Base-by-base conservation (phyloP, 148 eudicot genomes). In the Rhododendron griersonianum region DNA sequence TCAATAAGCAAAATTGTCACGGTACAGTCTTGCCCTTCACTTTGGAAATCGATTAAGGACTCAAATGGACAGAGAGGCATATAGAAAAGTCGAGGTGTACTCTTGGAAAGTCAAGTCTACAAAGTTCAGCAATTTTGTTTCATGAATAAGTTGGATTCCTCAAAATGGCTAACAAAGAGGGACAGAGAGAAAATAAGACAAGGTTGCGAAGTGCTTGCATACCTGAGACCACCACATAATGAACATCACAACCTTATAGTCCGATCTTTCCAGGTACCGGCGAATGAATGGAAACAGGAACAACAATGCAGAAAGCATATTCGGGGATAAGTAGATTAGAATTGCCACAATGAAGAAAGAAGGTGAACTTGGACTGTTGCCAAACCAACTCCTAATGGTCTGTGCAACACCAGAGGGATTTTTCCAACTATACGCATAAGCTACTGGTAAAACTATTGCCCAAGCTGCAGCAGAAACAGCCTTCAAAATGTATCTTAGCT, bases 161-260 rank as follows among this genome's bases (percentile, higher is more conserved):
- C 75, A 69, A 69, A 28, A 69, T 69, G 37, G 37, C 53, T 47
- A 71, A 63, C 48, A 41, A 69, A 69, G 75, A 69, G 75, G 35
- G 37, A 63, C 5, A 25, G 37, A 69, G 37, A 30, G 75, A 69
- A 15, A 78, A 3, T 53, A n/a, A 82, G 23, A 13, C 73, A 50
- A 55, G 59, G 30, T 21, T 9, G 23, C 65, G 55, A 81, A 76
- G 65, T 48, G 78, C 48, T 67, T 78, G 45, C 78, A 87, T 81
- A 93, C 96, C 94, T 93, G 94, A 59, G 96, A 93, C 96, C 96
- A 93, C 96, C 96, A 93, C 96, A 93, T 92, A 80, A 90, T 81
- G 78, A 93, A 87, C 88, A 90, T 89, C 86, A 90, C 87, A 85
- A 93, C 85, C 83, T 57, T 92, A 86, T 89, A 84, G 84, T 93